Conservation (phyloP, 2,329 filamentous ascomycete species). For the Tolypocladium ophioglossoides region DNA sequence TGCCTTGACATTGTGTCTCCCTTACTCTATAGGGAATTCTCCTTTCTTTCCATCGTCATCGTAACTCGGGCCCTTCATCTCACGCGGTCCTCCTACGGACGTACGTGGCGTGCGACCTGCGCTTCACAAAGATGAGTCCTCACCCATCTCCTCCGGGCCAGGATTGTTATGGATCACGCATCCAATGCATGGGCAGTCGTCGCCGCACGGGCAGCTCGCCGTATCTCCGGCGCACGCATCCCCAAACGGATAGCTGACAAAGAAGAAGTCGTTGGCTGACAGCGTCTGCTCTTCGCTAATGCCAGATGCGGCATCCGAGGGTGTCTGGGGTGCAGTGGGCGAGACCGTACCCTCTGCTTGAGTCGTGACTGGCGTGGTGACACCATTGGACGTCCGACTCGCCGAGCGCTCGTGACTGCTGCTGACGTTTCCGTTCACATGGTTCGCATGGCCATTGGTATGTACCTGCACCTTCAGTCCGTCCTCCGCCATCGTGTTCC, state of each 20-base stretch:
- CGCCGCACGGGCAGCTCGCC: slow-evolving; percentile 44
- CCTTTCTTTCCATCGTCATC: neutral
- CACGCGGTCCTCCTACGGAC: neutral
- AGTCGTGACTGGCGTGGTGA: slow-evolving; percentile 6
- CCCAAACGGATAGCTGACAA: slow-evolving; percentile 43
- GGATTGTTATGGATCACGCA: slow-evolving; percentile 40
- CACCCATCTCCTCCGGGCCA: slow-evolving; percentile 1
- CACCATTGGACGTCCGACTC: slow-evolving; percentile 10
- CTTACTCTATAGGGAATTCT: neutral
- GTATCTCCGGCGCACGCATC: slow-evolving; percentile 38
- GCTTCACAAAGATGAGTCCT: neutral
- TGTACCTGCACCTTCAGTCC: slow-evolving; percentile 10
- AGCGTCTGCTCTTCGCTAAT: slow-evolving; percentile 39
- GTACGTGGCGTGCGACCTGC: neutral
- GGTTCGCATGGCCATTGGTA: slow-evolving; percentile 11
- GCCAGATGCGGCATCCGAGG: slow-evolving; percentile 34
- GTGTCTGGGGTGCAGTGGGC: slow-evolving; percentile 31
- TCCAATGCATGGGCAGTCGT: slow-evolving; percentile 48
- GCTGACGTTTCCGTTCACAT: slow-evolving; percentile 12
- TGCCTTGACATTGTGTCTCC: neutral
- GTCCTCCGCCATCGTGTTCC: slow-evolving; percentile 29
- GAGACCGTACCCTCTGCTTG: slow-evolving; percentile 21
- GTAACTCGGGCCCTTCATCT: neutral
- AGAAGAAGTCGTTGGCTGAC: slow-evolving; percentile 45
- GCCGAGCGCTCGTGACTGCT: slow-evolving; percentile 9